phyloP scores from a whole-genome alignment of 768 basidiomycete species.

The Mycena filopes region DNA sequence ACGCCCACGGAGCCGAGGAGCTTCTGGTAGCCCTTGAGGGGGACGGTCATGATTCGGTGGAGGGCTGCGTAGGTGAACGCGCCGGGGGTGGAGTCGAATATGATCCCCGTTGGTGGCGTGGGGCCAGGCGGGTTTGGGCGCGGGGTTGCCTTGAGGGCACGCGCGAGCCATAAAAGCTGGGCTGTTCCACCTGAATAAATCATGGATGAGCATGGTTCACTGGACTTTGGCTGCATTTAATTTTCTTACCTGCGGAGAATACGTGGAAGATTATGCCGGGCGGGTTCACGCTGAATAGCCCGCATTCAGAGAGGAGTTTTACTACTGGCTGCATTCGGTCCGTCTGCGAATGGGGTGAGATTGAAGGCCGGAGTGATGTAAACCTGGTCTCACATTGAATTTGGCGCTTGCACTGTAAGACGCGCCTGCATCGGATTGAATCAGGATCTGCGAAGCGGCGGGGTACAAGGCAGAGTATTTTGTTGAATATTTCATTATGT shows the following conservation, averaged over 20 bases:
- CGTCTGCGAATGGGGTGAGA: background rate
- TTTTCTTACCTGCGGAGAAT: conserved; percentile 6
- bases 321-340: background rate
- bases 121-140: background rate
- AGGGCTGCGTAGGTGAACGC: background rate
- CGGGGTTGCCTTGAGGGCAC: background rate
- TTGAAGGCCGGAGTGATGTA: background rate
- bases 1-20: background rate
- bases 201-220: background rate
- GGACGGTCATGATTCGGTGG: background rate
- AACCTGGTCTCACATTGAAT: background rate
- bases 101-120: background rate
- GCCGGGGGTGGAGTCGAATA: conserved; percentile 11
- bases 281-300: no score
- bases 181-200: background rate
- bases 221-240: background rate
- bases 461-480: background rate
- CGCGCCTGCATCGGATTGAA: background rate
- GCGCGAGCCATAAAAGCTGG: conserved; percentile 14
- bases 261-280: conserved; percentile 1
- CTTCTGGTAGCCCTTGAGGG: background rate
- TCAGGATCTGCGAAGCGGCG: conserved; percentile 1
- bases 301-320: background rate
- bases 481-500: conserved; percentile 2
- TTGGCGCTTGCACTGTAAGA: background rate